phyloP scores from a whole-genome alignment of 176 grass and related monocot species.

The Oryza glumipatula region DNA sequence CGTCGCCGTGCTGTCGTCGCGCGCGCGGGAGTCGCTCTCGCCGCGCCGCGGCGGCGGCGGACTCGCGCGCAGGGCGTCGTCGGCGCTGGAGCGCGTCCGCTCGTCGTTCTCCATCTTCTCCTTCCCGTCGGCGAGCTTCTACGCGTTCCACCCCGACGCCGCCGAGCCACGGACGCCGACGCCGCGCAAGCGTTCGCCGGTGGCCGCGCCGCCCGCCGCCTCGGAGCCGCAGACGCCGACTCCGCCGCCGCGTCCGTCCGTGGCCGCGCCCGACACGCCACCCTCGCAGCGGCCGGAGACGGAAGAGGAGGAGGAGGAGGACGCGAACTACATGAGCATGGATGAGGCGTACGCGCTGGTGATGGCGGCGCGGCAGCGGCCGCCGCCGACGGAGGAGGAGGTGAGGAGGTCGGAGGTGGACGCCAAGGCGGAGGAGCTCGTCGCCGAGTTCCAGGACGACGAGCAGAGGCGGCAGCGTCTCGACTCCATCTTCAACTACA shows the following conservation, averaged over 20 bases:
- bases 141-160: not conserved
- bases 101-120: constrained; percentile 56
- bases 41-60: not conserved
- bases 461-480: constrained; percentile 50
- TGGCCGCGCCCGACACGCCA: not conserved
- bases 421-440: constrained; percentile 51
- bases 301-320: not conserved
- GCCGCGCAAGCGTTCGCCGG: not conserved
- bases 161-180: not conserved
- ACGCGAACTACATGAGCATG: constrained; percentile 45
- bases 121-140: constrained; percentile 33
- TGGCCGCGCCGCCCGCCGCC: not conserved
- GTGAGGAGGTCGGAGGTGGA: constrained; percentile 41
- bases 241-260: not conserved
- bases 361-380: constrained; percentile 17
- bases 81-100: constrained; percentile 33
- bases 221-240: not conserved
- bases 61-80: constrained; percentile 46
- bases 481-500: constrained; percentile 63
- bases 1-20: constrained; percentile 34
- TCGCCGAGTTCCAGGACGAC: constrained; percentile 41
- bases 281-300: not conserved
- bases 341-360: constrained; percentile 51
- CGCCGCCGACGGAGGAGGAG: constrained; percentile 24
- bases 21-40: not conserved